phyloP scores from a whole-genome alignment of 2,329 filamentous ascomycete genomes.

The Aspergillus ruber region DNA sequence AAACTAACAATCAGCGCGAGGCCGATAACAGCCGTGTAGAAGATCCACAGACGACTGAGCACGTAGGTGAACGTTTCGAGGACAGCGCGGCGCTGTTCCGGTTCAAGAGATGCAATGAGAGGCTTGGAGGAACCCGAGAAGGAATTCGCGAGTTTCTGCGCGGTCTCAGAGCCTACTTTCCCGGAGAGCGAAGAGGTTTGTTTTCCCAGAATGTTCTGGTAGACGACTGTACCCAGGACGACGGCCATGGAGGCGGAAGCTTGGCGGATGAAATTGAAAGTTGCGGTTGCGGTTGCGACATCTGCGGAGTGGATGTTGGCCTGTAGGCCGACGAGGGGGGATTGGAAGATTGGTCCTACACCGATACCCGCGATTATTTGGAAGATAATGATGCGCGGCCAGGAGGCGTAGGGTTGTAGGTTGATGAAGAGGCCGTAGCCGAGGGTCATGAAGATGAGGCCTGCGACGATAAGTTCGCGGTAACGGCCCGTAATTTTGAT shows the following conservation, averaged over 20 bases:
- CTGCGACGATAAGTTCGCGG: slow-evolving; percentile 53
- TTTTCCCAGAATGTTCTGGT: slow-evolving; percentile 32
- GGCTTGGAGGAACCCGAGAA: slow-evolving; percentile 31
- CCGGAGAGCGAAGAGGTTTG: slow-evolving; percentile 22
- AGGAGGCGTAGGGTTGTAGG: slow-evolving; percentile 47
- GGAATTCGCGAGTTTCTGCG: slow-evolving; percentile 18
- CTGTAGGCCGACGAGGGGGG: slow-evolving; percentile 59
- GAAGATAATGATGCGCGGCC: slow-evolving; percentile 45
- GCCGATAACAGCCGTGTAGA: slow-evolving; percentile 37
- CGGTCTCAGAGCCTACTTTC: slow-evolving; percentile 24
- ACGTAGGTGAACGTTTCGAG: slow-evolving; percentile 37
- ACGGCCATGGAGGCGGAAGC: slow-evolving; percentile 53
- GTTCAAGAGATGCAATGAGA: slow-evolving; percentile 28
- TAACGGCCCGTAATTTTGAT: slow-evolving; percentile 68
- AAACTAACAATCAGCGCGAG: slow-evolving; percentile 34
- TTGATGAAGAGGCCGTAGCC: slow-evolving; percentile 62
- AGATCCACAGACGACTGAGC: slow-evolving; percentile 46
- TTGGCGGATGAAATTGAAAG: slow-evolving; percentile 56
- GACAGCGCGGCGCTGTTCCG: slow-evolving; percentile 31
- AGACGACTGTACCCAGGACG: slow-evolving; percentile 51
- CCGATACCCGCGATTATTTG: slow-evolving; percentile 57
- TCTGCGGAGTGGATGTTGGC: slow-evolving; percentile 54
- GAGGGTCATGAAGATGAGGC: slow-evolving; percentile 54
- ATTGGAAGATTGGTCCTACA: slow-evolving; percentile 57
- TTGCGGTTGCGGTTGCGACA: slow-evolving; percentile 57